Conservation (phyloP, 805 yeast species). For the Saccharomycopsis schoenii region DNA sequence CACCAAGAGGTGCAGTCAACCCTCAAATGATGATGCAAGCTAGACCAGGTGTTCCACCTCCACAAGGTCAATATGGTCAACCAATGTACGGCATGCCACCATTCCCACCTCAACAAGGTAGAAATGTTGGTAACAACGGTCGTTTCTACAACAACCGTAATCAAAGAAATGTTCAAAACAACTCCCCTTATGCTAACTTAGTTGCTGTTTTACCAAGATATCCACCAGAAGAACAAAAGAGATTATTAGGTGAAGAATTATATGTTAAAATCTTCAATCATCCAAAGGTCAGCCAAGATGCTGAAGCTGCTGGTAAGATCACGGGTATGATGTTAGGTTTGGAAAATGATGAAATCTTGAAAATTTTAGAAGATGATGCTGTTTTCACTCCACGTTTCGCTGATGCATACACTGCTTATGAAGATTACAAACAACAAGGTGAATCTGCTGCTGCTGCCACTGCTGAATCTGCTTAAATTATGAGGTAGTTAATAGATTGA, state of each 20-base stretch:
- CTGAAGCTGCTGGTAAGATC: constrained; percentile 95
- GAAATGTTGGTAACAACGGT: constrained; percentile 36
- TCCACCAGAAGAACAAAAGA: constrained; percentile 91
- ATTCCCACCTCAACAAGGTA: constrained; percentile 45
- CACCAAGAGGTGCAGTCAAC: constrained; percentile 70
- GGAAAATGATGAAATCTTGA: constrained; percentile 84
- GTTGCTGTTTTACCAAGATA: constrained; percentile 53
- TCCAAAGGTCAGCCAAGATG: constrained; percentile 70
- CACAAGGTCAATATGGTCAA: constrained; percentile 51
- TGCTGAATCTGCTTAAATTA: constrained; percentile 4
- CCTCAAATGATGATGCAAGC: constrained; percentile 67
- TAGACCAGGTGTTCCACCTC: constrained; percentile 51
- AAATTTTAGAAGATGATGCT: constrained; percentile 82
- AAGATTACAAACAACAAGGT: constrained; percentile 60
- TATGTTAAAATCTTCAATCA: constrained; percentile 85
- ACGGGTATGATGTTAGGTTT: constrained; percentile 98
- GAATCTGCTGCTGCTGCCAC: constrained; percentile 20
- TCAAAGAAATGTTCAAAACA: constrained; percentile 23
- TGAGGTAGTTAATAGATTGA: background rate
- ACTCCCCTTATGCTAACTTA: constrained; percentile 28
- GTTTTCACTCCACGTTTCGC: constrained; percentile 83
- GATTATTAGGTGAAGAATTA: constrained; percentile 94
- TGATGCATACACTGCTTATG: constrained; percentile 92
- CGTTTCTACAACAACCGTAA: constrained; percentile 22
- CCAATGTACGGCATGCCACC: constrained; percentile 84